Evolutionary conservation across 768 basidiomycete species (phyloP), one percentile per base, ranked within the genome.

Genomic region (Gyrodon lividus): DNA sequence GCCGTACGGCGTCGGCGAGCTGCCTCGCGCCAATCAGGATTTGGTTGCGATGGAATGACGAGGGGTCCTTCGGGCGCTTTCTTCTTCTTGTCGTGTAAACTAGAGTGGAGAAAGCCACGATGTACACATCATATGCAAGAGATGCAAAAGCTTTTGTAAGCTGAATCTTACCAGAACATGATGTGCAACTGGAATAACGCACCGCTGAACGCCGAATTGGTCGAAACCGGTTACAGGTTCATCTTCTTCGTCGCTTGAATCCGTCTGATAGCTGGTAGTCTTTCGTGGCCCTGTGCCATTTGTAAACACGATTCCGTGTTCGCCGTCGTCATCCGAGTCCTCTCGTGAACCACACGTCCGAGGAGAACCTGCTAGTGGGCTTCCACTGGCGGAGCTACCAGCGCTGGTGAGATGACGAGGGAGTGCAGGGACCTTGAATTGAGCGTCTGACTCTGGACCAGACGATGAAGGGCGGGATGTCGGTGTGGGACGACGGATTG

Each of bases 11-110:
- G 76, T 64, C 82, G 85, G 37, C 87, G 77, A 14, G 90, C 89
- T 7, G 83, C 70, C 46, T 84, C 87, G 37, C 92, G 76, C 96
- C 96, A 99, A 65, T 99, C 95, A 23, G 83, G 80, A 62, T 98
- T 96, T 60, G 92, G 75, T 40, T 91, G 74, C 1, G 92, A 76
- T 14, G 95, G 86, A 40, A 99, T 98, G 33, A 97, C 83, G 8
- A 97, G 78, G 0, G 89, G 89, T 4, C 74, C 80, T 35, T 80
- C 65, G 10, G 77, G 70, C 45, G 66, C 74, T 55, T 75, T 75
- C 37, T 72, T 77, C 37, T 46, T 70, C 48, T 75, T 72, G 50
- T 74, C 76, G 56, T 72, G 70, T 26, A 78, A 60, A 49, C 79
- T 84, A 59, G 45, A 58, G 61, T 49, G 46, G 52, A 50, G 45